Evolutionary conservation across 2,329 filamentous ascomycete species (phyloP).

Genomic region (Leptographium procerum): DNA sequence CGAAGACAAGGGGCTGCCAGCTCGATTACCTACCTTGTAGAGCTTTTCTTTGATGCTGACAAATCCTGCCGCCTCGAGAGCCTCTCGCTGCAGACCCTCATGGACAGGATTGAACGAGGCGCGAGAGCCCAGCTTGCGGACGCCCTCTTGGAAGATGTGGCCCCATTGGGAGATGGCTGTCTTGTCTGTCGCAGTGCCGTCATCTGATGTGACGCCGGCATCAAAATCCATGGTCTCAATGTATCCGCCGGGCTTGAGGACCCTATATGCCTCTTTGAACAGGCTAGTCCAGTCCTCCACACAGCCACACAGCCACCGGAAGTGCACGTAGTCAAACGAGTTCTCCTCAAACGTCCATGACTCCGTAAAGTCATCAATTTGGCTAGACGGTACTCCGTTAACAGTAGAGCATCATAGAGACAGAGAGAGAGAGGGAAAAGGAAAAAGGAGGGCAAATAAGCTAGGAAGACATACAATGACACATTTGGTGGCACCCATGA

Average conservation of each 20-base stretch:
- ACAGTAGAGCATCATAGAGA: not conserved
- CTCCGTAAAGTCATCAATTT: constrained; percentile 18
- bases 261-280: constrained; percentile 12
- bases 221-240: constrained; percentile 14
- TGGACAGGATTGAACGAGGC: constrained; percentile 27
- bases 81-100: constrained; percentile 37
- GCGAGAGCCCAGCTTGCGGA: not conserved
- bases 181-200: constrained; percentile 11
- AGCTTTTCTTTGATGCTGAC: constrained; percentile 37
- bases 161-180: constrained; percentile 16
- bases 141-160: too few species aligned
- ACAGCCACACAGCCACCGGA: constrained; percentile 16
- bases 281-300: constrained; percentile 14
- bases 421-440: not conserved
- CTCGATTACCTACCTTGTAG: not conserved
- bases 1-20: too few species aligned
- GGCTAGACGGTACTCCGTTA: constrained; percentile 4
- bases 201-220: constrained; percentile 14
- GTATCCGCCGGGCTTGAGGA: constrained; percentile 39
- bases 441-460: too few species aligned
- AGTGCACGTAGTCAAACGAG: constrained; percentile 18
- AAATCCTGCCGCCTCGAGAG: constrained; percentile 43
- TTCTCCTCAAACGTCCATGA: constrained; percentile 14
- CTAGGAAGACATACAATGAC: too few species aligned
- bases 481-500: constrained; percentile 9